Evolutionary conservation across 2,329 filamentous ascomycete species (phyloP).

Genomic region (Fusarium sp.): DNA sequence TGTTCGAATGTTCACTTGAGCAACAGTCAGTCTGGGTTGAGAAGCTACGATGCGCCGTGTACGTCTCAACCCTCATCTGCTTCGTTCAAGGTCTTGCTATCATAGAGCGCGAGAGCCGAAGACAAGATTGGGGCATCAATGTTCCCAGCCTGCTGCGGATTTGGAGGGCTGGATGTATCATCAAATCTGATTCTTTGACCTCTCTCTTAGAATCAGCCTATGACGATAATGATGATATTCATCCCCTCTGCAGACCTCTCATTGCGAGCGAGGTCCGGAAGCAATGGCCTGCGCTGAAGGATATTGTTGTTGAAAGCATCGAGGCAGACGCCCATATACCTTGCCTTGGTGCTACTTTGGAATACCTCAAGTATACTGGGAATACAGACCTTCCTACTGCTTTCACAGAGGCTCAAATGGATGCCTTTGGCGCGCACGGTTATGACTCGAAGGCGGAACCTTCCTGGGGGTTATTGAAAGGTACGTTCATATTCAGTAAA

Average conservation of each 20-base stretch:
- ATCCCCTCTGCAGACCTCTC: conserved; percentile 6
- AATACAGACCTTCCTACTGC: conserved; percentile 74
- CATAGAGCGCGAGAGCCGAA: conserved; percentile 70
- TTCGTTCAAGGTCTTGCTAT: conserved; percentile 78
- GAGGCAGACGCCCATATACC: conserved; percentile 73
- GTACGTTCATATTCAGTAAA: not conserved
- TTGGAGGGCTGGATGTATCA: conserved; percentile 81
- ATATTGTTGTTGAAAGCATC: conserved; percentile 67
- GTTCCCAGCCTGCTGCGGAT: conserved; percentile 69
- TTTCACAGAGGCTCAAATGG: conserved; percentile 80
- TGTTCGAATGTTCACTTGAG: too few species aligned
- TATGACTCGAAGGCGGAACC: conserved; percentile 31
- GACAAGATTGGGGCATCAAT: conserved; percentile 72
- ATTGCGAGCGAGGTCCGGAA: conserved; percentile 66
- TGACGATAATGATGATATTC: conserved; percentile 58
- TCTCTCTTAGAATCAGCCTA: conserved; percentile 65
- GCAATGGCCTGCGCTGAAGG: conserved; percentile 67
- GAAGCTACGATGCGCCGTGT: conserved; percentile 69
- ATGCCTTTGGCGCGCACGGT: conserved; percentile 76
- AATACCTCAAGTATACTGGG: conserved; percentile 76
- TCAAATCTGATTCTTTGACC: conserved; percentile 73
- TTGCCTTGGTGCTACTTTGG: conserved; percentile 71
- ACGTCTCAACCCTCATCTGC: conserved; percentile 72
- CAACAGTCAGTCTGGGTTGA: not conserved
- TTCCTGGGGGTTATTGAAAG: conserved; percentile 4